These are phyloP conservation scores for Piloderma croceum DNA, from an alignment of 768 basidiomycete species.

Conservation along the genomic window DNA sequence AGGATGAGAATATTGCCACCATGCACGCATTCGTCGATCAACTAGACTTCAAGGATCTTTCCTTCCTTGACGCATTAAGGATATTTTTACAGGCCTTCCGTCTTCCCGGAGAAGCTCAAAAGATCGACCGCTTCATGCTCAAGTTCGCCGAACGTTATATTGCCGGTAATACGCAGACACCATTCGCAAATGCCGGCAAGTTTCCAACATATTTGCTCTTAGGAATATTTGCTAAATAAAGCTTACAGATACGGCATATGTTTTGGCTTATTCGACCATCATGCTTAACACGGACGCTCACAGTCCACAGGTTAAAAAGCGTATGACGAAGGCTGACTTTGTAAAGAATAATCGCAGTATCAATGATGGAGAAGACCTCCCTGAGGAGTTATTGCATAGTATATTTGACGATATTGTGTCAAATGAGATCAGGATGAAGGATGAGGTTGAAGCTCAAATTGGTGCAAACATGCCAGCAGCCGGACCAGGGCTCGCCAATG, in stretches of 20 bases:
- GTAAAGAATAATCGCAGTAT: conserved; percentile 94
- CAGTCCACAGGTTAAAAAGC: conserved; percentile 88
- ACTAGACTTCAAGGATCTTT: conserved; percentile 75
- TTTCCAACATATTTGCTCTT: conserved; percentile 2
- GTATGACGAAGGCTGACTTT: conserved; percentile 92
- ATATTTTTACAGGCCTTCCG: conserved; percentile 93
- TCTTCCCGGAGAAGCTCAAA: conserved; percentile 94
- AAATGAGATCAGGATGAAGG: conserved; percentile 98
- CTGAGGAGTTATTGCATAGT: conserved; percentile 70
- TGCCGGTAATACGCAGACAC: conserved; percentile 74
- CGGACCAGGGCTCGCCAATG: conserved; percentile 73
- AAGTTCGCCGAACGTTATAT: conserved; percentile 98
- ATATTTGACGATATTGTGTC: conserved; percentile 88
- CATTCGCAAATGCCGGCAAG: conserved; percentile 92
- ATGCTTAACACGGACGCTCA: conserved; percentile 97
- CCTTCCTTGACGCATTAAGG: conserved; percentile 87
- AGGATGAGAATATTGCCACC: conserved; percentile 81
- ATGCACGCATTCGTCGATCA: conserved; percentile 98
- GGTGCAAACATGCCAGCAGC: conserved; percentile 33
- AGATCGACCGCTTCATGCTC: conserved; percentile 98
- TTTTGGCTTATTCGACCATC: conserved; percentile 92
- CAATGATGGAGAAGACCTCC: conserved; percentile 84
- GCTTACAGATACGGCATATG: conserved; percentile 77
- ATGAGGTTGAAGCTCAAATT: conserved; percentile 73
- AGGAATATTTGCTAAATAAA: not conserved